Base-by-base conservation (phyloP, 208 protist species). In the Leishmania tropica region DNA sequence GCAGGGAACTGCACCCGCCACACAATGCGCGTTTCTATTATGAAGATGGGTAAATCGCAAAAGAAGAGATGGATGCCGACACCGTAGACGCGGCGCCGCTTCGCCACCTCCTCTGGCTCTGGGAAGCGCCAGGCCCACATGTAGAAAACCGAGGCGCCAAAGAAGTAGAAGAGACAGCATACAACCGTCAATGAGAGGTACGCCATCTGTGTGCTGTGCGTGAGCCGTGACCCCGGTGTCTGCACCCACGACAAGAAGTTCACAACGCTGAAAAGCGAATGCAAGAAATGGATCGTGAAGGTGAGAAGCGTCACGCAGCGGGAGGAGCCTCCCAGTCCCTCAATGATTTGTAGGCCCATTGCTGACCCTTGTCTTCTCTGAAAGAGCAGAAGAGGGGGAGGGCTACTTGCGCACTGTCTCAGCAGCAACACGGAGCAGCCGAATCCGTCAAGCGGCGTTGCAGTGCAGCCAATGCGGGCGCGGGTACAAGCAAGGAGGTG, bases 81-180 rank as follows among this genome's bases (percentile, higher is more conserved):
- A 72, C 95, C 95, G 76, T 96, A 96, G 13, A 96, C 90, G 58
- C 93, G 88, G 15, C 95, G 90, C 51, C 93, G 87, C 85, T 94
- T 94, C 56, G 95, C 93, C 19, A 96, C 84, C 75, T 97, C 92
- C 83, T 97, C 93, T 35, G 95, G 95, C 84, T 96, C 90, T 24
- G 93, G 93, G 65, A 91, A 97, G 54, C 95, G 91, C 91, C 92
- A 97, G 4, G 95, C 95, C 93, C 95, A 97, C 95, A 96, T 96
- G 88, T 97, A 97, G 74, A 96, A 94, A 45, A 96, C 87, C 11
- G 93, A 96, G 19, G 90, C 83, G 1, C 88, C 88, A 17, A 96
- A 80, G 28, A 96, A 85, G 83, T 94, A 96, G 74, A 85, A 90
- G 73, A 96, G 31, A 70, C 87, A 89, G 60, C 88, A 87, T 28